These are phyloP conservation scores for Emericellopsis terricola DNA, from an alignment of 495 filamentous ascomycete genomes.

Conservation along the genomic window DNA sequence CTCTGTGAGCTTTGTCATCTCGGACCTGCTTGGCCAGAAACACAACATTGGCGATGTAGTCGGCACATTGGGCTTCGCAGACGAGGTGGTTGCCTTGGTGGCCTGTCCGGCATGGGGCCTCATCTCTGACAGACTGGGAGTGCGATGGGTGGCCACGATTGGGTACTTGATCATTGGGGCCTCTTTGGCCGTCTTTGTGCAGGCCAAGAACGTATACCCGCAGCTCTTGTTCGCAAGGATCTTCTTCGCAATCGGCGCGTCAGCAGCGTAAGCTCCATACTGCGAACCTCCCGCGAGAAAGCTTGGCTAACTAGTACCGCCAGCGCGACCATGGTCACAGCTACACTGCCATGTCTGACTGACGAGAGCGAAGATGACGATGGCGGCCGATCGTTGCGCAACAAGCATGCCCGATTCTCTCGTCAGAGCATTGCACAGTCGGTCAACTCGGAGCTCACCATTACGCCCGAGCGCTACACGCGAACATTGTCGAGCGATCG, in stretches of 20 bases:
- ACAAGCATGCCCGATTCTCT: not conserved
- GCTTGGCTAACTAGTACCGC: not conserved
- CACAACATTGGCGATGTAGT: conserved; percentile 72
- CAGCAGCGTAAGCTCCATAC: conserved; percentile 42
- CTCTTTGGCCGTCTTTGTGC: conserved; percentile 62
- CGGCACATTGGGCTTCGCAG: conserved; percentile 86
- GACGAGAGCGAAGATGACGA: conserved; percentile 17
- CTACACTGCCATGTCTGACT: conserved; percentile 76
- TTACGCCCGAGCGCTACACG: conserved; percentile 36
- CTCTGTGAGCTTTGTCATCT: conserved; percentile 84
- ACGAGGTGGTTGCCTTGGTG: conserved; percentile 79
- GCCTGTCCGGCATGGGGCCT: conserved; percentile 89
- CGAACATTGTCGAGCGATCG: conserved; percentile 9
- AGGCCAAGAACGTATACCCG: conserved; percentile 75
- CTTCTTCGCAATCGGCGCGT: conserved; percentile 77
- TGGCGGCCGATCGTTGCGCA: conserved; percentile 2
- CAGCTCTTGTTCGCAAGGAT: conserved; percentile 73
- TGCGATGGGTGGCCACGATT: conserved; percentile 56
- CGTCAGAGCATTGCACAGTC: conserved; percentile 27
- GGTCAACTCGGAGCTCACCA: conserved; percentile 42
- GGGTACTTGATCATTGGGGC: conserved; percentile 70
- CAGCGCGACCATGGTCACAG: conserved; percentile 89
- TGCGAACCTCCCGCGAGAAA: not conserved
- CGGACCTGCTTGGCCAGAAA: conserved; percentile 64
- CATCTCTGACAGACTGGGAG: conserved; percentile 75